Evolutionary conservation across 2,329 filamentous ascomycete species (phyloP).

Genomic region (Diaporthe sp.): DNA sequence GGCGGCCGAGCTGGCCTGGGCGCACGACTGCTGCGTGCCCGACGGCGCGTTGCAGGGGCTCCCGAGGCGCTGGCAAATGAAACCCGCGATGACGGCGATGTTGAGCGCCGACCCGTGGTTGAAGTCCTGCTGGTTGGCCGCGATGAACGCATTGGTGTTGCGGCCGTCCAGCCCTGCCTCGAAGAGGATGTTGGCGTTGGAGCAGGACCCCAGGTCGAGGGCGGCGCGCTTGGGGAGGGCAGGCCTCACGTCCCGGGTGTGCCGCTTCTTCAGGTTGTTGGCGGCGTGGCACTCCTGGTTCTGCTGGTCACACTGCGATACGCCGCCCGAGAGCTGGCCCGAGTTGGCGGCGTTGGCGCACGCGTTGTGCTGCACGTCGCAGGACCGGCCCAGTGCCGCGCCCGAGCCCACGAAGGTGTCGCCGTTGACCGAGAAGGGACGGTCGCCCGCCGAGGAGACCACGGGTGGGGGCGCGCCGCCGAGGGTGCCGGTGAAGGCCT

Average conservation of each 20-base stretch:
- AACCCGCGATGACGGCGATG: constrained; percentile 61
- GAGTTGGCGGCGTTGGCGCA: constrained; percentile 58
- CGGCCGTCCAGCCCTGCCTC: constrained; percentile 59
- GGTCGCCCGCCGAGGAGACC: constrained; percentile 49
- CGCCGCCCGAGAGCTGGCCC: constrained; percentile 49
- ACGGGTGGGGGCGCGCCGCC: constrained; percentile 56
- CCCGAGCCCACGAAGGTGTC: constrained; percentile 56
- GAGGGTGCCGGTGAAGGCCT: constrained; percentile 57
- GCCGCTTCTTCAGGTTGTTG: constrained; percentile 34
- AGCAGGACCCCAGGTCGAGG: constrained; percentile 56
- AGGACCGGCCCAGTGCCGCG: constrained; percentile 58
- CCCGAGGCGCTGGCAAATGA: constrained; percentile 60
- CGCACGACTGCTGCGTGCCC: constrained; percentile 46
- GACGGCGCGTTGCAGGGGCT: constrained; percentile 51
- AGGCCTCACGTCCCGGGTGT: neutral
- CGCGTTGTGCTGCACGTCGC: constrained; percentile 60
- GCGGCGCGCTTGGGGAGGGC: constrained; percentile 38
- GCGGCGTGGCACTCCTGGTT: constrained; percentile 47
- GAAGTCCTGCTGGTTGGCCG: constrained; percentile 57
- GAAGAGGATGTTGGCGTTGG: constrained; percentile 58
- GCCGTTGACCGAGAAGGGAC: constrained; percentile 54
- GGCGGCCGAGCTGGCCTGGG: constrained; percentile 47
- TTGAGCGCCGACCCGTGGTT: constrained; percentile 61
- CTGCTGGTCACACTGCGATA: constrained; percentile 55
- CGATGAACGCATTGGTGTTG: constrained; percentile 57